phyloP scores from a whole-genome alignment of 2,329 filamentous ascomycete genomes.

The Ampelomyces quisqualis region DNA sequence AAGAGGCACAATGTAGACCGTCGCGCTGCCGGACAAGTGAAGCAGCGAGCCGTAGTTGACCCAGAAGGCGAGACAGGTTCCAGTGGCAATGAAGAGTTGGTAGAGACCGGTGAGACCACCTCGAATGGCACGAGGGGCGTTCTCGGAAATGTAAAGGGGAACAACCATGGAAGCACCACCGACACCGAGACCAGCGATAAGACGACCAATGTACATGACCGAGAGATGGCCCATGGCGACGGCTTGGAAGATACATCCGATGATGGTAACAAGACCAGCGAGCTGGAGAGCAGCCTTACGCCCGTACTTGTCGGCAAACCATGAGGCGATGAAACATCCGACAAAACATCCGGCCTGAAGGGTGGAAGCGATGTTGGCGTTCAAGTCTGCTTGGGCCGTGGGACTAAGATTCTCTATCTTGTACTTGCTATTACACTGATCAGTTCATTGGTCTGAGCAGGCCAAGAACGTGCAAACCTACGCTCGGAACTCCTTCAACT shows the following conservation, averaged over 20 bases:
- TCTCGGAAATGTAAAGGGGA: constrained; percentile 63
- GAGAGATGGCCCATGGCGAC: constrained; percentile 61
- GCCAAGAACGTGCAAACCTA: too few relatives aligned
- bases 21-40: constrained; percentile 50
- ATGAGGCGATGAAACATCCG: constrained; percentile 61
- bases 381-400: constrained; percentile 55
- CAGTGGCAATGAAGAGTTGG: constrained; percentile 58
- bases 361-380: constrained; percentile 70
- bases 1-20: constrained; percentile 62
- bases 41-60: constrained; percentile 56
- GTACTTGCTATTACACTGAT: constrained; percentile 59
- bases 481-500: constrained; percentile 59
- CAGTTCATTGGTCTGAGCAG: too few relatives aligned
- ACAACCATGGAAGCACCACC: constrained; percentile 59
- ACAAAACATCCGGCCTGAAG: constrained; percentile 69
- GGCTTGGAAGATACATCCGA: constrained; percentile 66
- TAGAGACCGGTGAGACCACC: constrained; percentile 62
- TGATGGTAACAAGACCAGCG: constrained; percentile 58
- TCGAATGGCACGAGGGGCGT: constrained; percentile 59
- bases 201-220: constrained; percentile 66
- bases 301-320: constrained; percentile 57
- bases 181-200: constrained; percentile 57
- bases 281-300: constrained; percentile 58
- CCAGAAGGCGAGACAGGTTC: constrained; percentile 56
- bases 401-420: constrained; percentile 48